Conservation (phyloP, 1,284 basidiomycete species). For the Tranzscheliella williamsii region DNA sequence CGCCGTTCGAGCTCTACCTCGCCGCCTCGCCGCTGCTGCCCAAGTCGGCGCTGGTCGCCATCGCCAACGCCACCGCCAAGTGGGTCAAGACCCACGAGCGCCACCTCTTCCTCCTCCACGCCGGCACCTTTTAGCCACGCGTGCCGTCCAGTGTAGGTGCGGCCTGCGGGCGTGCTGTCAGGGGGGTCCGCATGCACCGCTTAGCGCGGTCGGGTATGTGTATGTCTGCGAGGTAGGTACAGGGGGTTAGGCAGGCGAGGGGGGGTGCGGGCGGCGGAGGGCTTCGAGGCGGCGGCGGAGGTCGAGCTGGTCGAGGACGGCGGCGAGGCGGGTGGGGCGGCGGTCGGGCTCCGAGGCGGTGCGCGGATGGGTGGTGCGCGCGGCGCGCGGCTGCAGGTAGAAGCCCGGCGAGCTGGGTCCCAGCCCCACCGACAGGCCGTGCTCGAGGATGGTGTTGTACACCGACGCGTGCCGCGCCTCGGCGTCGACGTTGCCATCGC, state of each 20-base stretch:
- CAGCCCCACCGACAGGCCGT: constrained; percentile 55
- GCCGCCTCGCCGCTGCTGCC: constrained; percentile 78
- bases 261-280: too few relatives aligned
- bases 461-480: constrained; percentile 10
- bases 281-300: too few relatives aligned
- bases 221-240: too few relatives aligned
- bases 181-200: too few relatives aligned
- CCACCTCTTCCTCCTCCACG: constrained; percentile 68
- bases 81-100: constrained; percentile 89
- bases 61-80: constrained; percentile 81
- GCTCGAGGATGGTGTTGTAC: constrained; percentile 48
- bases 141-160: too few relatives aligned
- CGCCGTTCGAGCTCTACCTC: constrained; percentile 88
- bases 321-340: too few relatives aligned
- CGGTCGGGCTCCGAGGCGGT: too few relatives aligned
- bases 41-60: constrained; percentile 79
- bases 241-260: too few relatives aligned
- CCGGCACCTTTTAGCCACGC: constrained; percentile 53
- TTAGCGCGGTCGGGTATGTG: too few relatives aligned
- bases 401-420: constrained; percentile 58
- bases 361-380: too few relatives aligned
- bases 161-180: too few relatives aligned
- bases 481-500: constrained; percentile 2
- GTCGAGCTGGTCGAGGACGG: too few relatives aligned
- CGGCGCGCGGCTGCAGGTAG: constrained; percentile 46